Conservation (phyloP, 306 rosid species). For the Corylus heterophylla region DNA sequence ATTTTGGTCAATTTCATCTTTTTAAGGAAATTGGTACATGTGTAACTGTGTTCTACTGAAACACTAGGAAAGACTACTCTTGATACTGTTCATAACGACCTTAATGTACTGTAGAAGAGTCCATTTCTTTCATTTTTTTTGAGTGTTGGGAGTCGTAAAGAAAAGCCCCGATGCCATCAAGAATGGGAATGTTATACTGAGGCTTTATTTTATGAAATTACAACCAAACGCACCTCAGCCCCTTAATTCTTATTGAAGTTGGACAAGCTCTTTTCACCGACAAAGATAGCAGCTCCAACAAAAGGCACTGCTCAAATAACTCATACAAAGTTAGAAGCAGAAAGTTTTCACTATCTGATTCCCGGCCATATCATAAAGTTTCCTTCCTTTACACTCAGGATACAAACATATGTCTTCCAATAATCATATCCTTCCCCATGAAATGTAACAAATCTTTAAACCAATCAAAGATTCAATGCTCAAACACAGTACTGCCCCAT, state of each 20-base stretch:
- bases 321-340: neutral
- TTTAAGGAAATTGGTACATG: neutral
- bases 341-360: neutral
- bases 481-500: neutral
- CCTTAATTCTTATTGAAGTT: neutral
- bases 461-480: neutral
- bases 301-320: neutral
- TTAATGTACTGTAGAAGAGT: neutral
- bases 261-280: neutral
- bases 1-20: neutral
- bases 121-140: neutral
- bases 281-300: neutral
- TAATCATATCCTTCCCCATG: neutral
- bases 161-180: neutral
- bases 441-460: neutral
- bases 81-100: neutral
- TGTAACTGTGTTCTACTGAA: neutral
- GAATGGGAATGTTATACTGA: neutral
- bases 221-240: neutral
- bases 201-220: neutral
- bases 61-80: neutral
- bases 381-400: neutral
- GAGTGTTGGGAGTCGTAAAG: neutral
- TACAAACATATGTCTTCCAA: neutral
- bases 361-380: neutral